phyloP scores from a whole-genome alignment of 2,329 filamentous ascomycete genomes.

The Microdochium nivale region DNA sequence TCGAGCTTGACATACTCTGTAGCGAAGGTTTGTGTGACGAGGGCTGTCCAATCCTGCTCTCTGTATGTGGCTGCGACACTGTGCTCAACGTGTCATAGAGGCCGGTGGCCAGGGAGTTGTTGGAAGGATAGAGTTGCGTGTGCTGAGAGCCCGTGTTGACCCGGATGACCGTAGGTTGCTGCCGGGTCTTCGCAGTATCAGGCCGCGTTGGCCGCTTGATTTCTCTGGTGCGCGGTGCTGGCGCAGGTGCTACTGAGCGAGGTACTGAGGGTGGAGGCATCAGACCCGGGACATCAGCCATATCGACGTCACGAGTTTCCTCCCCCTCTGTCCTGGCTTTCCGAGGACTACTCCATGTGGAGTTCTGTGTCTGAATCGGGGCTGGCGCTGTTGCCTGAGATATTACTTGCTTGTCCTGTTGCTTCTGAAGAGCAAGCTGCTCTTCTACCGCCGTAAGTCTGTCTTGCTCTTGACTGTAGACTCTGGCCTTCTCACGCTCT shows the following conservation, averaged over 20 bases:
- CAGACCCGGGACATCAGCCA: constrained; percentile 42
- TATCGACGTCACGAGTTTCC: constrained; percentile 39
- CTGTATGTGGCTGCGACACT: constrained; percentile 33
- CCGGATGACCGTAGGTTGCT: constrained; percentile 62
- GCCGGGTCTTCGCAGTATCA: constrained; percentile 45
- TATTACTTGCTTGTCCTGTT: constrained; percentile 32
- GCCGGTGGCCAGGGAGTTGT: constrained; percentile 46
- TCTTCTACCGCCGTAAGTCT: constrained; percentile 44
- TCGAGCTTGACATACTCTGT: constrained; percentile 56
- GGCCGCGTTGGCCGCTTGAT: constrained; percentile 54
- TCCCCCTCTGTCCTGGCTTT: constrained; percentile 29
- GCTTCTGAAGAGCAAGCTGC: constrained; percentile 40
- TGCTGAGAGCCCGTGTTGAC: constrained; percentile 60
- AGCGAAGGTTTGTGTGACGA: constrained; percentile 49
- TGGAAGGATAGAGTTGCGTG: constrained; percentile 50
- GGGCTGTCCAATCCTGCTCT: constrained; percentile 59
- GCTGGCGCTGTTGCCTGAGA: constrained; percentile 18
- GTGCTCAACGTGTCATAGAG: constrained; percentile 45
- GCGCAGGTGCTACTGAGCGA: constrained; percentile 37
- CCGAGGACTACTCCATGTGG: constrained; percentile 42
- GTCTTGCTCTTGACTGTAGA: constrained; percentile 50
- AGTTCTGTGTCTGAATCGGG: constrained; percentile 31
- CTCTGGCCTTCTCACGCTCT: constrained; percentile 58
- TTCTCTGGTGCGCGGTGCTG: constrained; percentile 40
- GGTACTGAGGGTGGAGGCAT: constrained; percentile 56